Evolutionary conservation across 129 eudicot species (phyloP).

Genomic region (Artemisia argyi): DNA sequence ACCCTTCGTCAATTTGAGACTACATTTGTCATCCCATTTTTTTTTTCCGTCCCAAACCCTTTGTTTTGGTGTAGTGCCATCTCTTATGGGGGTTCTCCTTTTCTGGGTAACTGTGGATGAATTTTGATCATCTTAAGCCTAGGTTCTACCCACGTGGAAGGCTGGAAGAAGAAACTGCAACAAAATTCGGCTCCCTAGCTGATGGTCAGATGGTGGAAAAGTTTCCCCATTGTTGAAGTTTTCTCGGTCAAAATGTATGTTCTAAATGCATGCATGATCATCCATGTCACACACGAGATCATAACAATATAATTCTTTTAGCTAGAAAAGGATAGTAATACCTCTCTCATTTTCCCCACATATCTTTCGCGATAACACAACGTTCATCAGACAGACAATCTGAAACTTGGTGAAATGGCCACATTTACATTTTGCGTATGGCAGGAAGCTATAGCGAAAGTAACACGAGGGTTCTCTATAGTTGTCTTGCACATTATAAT

Average conservation of each 20-base stretch:
- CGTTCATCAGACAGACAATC: constrained; percentile 72
- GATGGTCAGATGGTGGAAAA: too few relatives aligned
- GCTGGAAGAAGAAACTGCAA: too few relatives aligned
- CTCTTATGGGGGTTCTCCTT: too few relatives aligned
- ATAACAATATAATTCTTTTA: not conserved
- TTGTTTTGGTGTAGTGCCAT: too few relatives aligned
- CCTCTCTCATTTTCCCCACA: constrained; percentile 95
- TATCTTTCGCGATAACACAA: constrained; percentile 75
- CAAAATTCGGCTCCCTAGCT: too few relatives aligned
- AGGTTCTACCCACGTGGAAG: too few relatives aligned
- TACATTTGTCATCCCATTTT: too few relatives aligned
- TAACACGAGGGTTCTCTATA: constrained; percentile 84
- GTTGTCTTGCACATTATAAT: constrained; percentile 65
- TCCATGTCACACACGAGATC: not conserved
- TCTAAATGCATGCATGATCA: constrained; percentile 33
- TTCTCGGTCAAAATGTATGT: constrained; percentile 79
- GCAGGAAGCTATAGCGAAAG: constrained; percentile 87
- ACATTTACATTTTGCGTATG: constrained; percentile 95
- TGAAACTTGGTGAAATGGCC: constrained; percentile 81
- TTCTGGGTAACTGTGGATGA: too few relatives aligned
- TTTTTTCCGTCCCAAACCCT: too few relatives aligned
- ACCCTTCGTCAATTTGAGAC: too few relatives aligned
- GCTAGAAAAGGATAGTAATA: constrained; percentile 7
- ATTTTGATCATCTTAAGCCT: too few relatives aligned
- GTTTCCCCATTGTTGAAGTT: too few relatives aligned